A percentile compares a stretch with the other conserved stretches of the same genome.
Conservation (phyloP, 1,284 basidiomycete genomes). For the Austropuccinia psidii region DNA sequence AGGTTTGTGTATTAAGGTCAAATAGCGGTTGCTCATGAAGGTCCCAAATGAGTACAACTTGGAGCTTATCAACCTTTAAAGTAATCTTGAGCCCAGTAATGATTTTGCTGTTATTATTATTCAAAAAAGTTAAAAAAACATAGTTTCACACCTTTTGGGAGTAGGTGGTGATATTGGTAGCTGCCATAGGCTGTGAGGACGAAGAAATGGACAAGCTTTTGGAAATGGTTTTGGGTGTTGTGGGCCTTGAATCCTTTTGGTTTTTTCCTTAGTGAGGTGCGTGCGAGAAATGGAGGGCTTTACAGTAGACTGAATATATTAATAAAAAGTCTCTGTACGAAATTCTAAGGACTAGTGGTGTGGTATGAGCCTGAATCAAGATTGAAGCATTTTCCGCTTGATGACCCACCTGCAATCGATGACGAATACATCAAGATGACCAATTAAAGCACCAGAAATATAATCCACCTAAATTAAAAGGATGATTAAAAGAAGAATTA, state of each 20-base stretch:
- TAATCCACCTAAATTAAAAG: slow-evolving; percentile 65
- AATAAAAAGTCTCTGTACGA: slow-evolving; percentile 34
- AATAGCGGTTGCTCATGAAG: slow-evolving; percentile 89
- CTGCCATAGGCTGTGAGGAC: too few species aligned
- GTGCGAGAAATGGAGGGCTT: slow-evolving; percentile 27
- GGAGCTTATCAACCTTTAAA: slow-evolving; percentile 78
- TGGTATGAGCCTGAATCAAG: slow-evolving; percentile 29
- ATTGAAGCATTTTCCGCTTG: neutral
- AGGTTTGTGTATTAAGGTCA: slow-evolving; percentile 77
- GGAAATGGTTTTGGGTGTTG: too few species aligned
- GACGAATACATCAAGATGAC: slow-evolving; percentile 67
- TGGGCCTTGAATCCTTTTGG: neutral
- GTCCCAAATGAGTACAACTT: slow-evolving; percentile 89
- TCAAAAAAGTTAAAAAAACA: too few species aligned
- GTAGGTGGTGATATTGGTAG: too few species aligned
- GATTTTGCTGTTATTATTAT: too few species aligned
- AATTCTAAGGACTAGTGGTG: slow-evolving; percentile 25
- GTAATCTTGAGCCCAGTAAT: too few species aligned
- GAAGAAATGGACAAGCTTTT: too few species aligned
- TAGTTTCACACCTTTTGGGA: too few species aligned
- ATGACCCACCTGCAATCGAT: slow-evolving; percentile 54
- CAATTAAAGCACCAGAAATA: slow-evolving; percentile 68
- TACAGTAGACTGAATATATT: slow-evolving; percentile 33
- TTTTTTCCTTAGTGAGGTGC: neutral
- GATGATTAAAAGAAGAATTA: slow-evolving; percentile 55